These are phyloP conservation scores for Mucuna pruriens DNA, from an alignment of 306 rosid genomes.

Conservation along the genomic window DNA sequence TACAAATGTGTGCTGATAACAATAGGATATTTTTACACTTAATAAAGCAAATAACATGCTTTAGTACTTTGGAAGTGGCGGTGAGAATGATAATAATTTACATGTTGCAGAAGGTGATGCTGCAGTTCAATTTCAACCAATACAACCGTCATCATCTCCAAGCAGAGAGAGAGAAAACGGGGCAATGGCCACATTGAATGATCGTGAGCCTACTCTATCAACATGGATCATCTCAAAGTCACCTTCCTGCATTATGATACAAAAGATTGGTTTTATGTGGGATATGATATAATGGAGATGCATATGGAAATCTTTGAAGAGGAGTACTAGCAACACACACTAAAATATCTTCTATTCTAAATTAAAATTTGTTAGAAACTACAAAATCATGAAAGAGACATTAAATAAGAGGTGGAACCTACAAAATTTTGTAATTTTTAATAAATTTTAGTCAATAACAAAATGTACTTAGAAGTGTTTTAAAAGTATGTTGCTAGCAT, in stretches of 20 bases:
- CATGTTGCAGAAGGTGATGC: slow-evolving; percentile 27
- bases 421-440: no score
- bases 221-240: slow-evolving; percentile 61
- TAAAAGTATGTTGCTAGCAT: no score
- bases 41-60: not conserved
- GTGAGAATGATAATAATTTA: slow-evolving; percentile 25
- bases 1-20: slow-evolving; percentile 23
- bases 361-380: no score
- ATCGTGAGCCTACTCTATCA: slow-evolving; percentile 43
- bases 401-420: no score
- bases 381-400: no score
- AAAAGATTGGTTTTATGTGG: slow-evolving; percentile 12
- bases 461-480: no score
- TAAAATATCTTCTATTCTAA: no score
- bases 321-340: no score
- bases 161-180: slow-evolving; percentile 54
- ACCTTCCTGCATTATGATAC: slow-evolving; percentile 54
- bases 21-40: slow-evolving; percentile 16
- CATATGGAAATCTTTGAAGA: slow-evolving; percentile 30
- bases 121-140: slow-evolving; percentile 37
- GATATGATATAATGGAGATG: not conserved
- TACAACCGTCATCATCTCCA: slow-evolving; percentile 49
- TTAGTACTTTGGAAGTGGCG: not conserved
- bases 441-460: no score
- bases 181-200: slow-evolving; percentile 56